These are phyloP conservation scores for Prunella vulgaris DNA, from an alignment of 257 asterid genomes.

Conservation along the genomic window DNA sequence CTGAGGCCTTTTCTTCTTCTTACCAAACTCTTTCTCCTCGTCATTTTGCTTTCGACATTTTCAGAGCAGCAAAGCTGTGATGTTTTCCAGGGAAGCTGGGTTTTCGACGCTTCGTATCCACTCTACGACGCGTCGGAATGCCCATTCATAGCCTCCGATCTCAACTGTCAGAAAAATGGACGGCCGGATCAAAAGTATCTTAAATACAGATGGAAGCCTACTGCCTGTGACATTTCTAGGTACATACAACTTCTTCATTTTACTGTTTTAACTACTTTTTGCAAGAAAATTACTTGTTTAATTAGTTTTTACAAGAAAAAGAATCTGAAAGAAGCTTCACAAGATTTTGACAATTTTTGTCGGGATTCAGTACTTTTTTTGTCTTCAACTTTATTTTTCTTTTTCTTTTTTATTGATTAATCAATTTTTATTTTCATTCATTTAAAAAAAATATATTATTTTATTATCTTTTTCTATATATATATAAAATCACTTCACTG, in stretches of 20 bases:
- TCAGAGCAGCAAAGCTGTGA: conserved; percentile 31
- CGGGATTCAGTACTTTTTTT: neutral
- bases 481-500: too few species aligned
- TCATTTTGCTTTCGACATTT: neutral
- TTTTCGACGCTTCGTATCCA: conserved; percentile 44
- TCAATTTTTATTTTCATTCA: too few species aligned
- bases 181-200: conserved; percentile 44
- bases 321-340: neutral
- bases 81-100: conserved; percentile 62
- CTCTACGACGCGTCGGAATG: conserved; percentile 48
- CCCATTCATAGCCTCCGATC: conserved; percentile 47
- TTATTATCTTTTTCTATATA: too few species aligned
- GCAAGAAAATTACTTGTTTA: neutral
- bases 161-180: conserved; percentile 60
- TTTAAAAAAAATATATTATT: too few species aligned
- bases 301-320: neutral
- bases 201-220: conserved; percentile 59
- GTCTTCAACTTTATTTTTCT: too few species aligned
- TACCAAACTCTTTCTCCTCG: neutral
- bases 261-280: neutral
- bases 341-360: neutral
- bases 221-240: conserved; percentile 47
- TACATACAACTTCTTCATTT: neutral
- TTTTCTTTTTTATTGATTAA: too few species aligned
- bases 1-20: neutral